Base-by-base conservation (phyloP, 495 filamentous ascomycete species). In the Aspergillus funiculosus region DNA sequence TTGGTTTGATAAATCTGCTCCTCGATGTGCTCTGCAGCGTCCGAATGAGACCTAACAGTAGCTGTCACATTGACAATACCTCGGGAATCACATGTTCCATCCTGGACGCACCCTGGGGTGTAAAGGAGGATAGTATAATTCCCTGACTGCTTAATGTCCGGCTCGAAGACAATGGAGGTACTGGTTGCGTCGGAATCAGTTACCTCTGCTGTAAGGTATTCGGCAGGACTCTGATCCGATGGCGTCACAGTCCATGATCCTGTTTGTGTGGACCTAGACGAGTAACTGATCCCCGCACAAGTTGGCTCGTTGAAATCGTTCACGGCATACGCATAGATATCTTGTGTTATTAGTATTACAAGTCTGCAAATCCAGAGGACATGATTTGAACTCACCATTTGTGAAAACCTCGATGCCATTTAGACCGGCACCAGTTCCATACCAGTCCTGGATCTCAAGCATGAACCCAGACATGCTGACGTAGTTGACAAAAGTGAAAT, bases 381-480 rank as follows among this genome's bases (percentile, higher is more conserved):
- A n/a, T n/a, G n/a, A 22, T 10, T 7, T 29, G 24, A 17, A 67
- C 61, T 58, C 64, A 75, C 73, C 73, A 57, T 95, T 78, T 57
- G 88, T 78, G 58, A 87, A 95, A n/a, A 99, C 63, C 65, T 97
- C 80, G 39, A 99, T 83, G 5, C 91, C 89, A 62, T 87, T 77
- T 25, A 99, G 66, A 20, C 92, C 92, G 41, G 83, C 94, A 42
- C 92, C 92, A 45, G 62, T 64, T 36, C 94, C 92, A 60, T 95
- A 95, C 74, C 81, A 96, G 25, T 69, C 82, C 15, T 81, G 80
- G 39, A 99, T 80, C 55, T 95, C 86, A 35, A 99, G 76, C 49
- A 82, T 76, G 58, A 99, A 88, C n/a, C 74, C 77, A 53, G 79
- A 80, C 90, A 96, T 96, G 28, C 87, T 89, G 48, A 97, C 78